Evolutionary conservation across 306 rosid species (phyloP), one percentile per base, ranked within the genome.

Genomic region (Prunus armeniaca): DNA sequence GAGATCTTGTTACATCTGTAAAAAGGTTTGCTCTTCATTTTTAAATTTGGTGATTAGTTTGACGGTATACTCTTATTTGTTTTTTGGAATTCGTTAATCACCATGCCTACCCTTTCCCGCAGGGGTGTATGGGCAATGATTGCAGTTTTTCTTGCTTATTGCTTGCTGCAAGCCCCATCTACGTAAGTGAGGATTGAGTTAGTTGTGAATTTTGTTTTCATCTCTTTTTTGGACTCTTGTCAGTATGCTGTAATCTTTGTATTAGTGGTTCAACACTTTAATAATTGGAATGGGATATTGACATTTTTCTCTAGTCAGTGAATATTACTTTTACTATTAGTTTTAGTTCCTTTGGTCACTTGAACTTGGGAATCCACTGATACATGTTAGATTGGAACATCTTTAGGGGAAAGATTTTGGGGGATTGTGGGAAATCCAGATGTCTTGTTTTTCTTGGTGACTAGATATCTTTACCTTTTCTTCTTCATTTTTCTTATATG

Each of bases 81-180:
- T 51, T 43, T 5, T 12, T 51, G 6, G 28, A 46, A 51, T 30
- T 18, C 15, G 12, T 72, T 61, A 30, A 65, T 24, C 11, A 15
- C 46, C 65, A 20, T 50, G 56, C 52, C 7, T 34, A 56, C 61
- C 61, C 78, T 86, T 82, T 84, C 80, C 46, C 87, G 85, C 82
- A 96, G 99, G 93, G 99, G 99, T 61, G 81, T 92, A 69, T 96
- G 97, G 96, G 96, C 98, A 62, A 96, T 96, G 99, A 91, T 92
- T 83, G 87, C 98, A 52, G 97, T 96, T 81, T 96, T 96, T 86
- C 99, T 96, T 84, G 93, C 97, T 76, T 96, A 96, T 84, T 96
- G 97, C 87, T 87, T 96, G 86, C 91, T 96, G 79, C 99, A 96
- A 88, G 99, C 98, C 77, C 98, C 99, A 27, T 92, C 97, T 24